Conservation (phyloP, 495 filamentous ascomycete genomes). For the Penicillium steckii region DNA sequence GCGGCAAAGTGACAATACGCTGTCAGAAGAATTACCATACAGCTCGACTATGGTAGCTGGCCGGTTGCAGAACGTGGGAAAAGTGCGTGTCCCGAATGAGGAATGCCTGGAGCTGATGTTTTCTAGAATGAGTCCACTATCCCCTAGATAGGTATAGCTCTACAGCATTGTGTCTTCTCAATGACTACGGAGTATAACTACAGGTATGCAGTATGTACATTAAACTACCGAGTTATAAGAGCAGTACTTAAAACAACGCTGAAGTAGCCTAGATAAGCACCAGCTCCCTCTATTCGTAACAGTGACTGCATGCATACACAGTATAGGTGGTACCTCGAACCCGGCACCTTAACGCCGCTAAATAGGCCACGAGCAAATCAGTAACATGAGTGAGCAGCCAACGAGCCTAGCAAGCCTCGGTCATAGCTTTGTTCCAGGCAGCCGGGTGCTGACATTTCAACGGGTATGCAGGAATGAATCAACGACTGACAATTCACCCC, state of each 20-base stretch:
- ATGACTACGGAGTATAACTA: too few species aligned
- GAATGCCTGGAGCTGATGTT: conserved; percentile 2
- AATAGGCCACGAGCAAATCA: neutral
- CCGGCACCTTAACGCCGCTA: neutral
- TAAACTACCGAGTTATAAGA: too few species aligned
- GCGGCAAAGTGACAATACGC: conserved; percentile 13
- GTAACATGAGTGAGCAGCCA: neutral
- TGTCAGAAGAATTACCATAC: conserved; percentile 8
- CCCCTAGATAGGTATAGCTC: too few species aligned
- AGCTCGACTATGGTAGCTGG: conserved; percentile 16
- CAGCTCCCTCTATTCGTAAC: too few species aligned
- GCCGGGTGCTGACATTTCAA: conserved; percentile 6
- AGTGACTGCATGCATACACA: too few species aligned
- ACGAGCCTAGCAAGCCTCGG: neutral
- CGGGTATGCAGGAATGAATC: conserved; percentile 12
- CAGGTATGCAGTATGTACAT: too few species aligned
- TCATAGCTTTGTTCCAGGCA: neutral
- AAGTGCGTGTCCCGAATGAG: conserved; percentile 27
- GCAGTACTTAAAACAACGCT: too few species aligned
- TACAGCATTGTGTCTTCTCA: too few species aligned
- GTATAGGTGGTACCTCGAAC: too few species aligned
- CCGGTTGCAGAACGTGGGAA: conserved; percentile 30
- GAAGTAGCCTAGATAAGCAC: too few species aligned
- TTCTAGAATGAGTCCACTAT: too few species aligned
- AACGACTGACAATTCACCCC: neutral